Conservation (phyloP, 345 rosid genomes). For the Syzygium aqueum region DNA sequence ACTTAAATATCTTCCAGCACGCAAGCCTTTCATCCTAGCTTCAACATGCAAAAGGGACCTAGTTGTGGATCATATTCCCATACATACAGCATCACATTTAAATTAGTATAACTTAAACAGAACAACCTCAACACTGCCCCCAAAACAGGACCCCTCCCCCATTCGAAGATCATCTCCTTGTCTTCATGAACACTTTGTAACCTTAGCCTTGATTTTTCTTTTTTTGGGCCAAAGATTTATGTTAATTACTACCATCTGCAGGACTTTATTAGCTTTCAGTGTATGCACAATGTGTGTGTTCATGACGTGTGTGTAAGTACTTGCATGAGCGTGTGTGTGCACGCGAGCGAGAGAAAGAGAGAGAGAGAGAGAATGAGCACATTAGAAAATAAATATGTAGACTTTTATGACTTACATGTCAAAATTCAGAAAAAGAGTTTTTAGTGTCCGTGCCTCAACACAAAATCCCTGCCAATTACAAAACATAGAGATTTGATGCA, state of each 20-base stretch:
- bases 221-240: background rate
- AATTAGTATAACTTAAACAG: background rate
- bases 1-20: background rate
- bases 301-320: background rate
- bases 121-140: background rate
- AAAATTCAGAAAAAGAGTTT: constrained; percentile 83
- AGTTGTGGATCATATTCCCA: background rate
- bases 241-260: background rate
- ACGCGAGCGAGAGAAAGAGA: background rate
- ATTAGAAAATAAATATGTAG: background rate
- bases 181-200: background rate
- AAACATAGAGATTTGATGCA: background rate
- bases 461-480: constrained; percentile 71
- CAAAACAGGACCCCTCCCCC: background rate
- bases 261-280: background rate
- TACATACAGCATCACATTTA: background rate
- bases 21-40: background rate
- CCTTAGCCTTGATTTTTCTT: background rate
- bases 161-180: background rate
- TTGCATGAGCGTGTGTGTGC: background rate
- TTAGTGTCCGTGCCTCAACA: constrained; percentile 84
- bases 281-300: background rate
- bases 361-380: background rate
- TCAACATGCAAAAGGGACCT: background rate
- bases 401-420: constrained; percentile 59